A percentile compares a stretch with the other conserved stretches of the same genome.
These are phyloP conservation scores for Mortierella sp. DNA, from an alignment of 371 early-diverging fungal genomes.

Conservation along the genomic window DNA sequence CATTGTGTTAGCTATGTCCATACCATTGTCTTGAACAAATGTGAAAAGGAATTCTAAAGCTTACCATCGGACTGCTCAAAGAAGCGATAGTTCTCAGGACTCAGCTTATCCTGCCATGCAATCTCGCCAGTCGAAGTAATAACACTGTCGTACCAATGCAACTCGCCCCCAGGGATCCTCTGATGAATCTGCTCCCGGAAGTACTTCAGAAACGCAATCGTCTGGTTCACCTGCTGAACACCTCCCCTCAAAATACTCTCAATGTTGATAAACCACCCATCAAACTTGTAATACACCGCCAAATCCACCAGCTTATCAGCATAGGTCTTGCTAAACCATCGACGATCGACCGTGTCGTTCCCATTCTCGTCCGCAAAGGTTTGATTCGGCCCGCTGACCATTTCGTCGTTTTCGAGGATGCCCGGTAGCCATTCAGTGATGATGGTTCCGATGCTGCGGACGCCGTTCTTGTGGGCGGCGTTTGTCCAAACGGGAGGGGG, in stretches of 20 bases:
- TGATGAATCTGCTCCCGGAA: slow-evolving; percentile 63
- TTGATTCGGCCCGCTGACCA: slow-evolving; percentile 59
- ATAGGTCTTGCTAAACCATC: slow-evolving; percentile 57
- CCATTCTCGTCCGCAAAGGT: slow-evolving; percentile 26
- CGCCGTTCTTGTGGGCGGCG: slow-evolving; percentile 74
- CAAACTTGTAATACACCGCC: slow-evolving; percentile 74
- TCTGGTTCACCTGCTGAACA: slow-evolving; percentile 44
- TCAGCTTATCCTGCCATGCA: slow-evolving; percentile 73
- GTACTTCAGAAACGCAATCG: slow-evolving; percentile 61
- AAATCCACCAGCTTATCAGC: slow-evolving; percentile 74
- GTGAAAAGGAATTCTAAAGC: no score
- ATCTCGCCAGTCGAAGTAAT: slow-evolving; percentile 51
- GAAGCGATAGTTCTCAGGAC: slow-evolving; percentile 60
- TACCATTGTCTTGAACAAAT: no score
- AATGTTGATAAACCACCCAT: slow-evolving; percentile 79
- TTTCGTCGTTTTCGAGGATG: slow-evolving; percentile 61
- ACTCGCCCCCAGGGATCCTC: slow-evolving; percentile 62
- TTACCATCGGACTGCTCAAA: slow-evolving; percentile 69
- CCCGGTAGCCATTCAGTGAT: slow-evolving; percentile 63
- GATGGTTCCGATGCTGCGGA: slow-evolving; percentile 66
- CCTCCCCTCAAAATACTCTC: slow-evolving; percentile 65
- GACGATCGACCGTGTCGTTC: slow-evolving; percentile 39
- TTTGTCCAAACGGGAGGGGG: slow-evolving; percentile 77
- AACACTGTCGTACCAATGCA: slow-evolving; percentile 68
- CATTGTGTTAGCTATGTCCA: not conserved